A percentile compares a stretch with the other conserved stretches of the same genome.
Evolutionary conservation across 768 basidiomycete species (phyloP).

Genomic region (Phylloporus sp.): DNA sequence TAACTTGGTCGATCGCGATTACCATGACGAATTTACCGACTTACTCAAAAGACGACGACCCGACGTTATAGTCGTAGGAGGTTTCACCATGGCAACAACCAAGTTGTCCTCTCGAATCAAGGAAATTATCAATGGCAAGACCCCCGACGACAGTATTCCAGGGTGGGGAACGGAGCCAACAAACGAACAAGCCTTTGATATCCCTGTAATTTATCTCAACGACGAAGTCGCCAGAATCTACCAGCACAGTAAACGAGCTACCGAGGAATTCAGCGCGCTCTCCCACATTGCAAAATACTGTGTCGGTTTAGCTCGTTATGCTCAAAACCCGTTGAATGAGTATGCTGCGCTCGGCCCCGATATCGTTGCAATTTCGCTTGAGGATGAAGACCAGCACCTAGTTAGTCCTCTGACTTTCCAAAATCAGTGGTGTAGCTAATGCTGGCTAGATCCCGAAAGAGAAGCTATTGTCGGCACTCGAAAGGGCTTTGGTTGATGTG

Average conservation of each 20-base stretch:
- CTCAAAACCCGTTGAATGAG: constrained; percentile 92
- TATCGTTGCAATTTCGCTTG: constrained; percentile 76
- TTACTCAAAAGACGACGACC: constrained; percentile 80
- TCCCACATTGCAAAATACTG: constrained; percentile 85
- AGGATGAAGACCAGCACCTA: constrained; percentile 81
- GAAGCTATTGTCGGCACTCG: constrained; percentile 74
- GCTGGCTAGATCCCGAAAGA: constrained; percentile 71
- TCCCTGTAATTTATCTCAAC: constrained; percentile 74
- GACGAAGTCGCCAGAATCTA: constrained; percentile 94
- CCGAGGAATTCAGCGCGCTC: constrained; percentile 75
- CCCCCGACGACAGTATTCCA: constrained; percentile 18
- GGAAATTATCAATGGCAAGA: constrained; percentile 40
- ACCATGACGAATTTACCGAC: constrained; percentile 70
- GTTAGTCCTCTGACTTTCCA: constrained; percentile 38
- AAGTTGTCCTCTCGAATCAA: constrained; percentile 65
- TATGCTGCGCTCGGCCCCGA: constrained; percentile 86
- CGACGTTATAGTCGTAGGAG: constrained; percentile 84
- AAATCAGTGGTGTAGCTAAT: constrained; percentile 4
- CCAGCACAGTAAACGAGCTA: constrained; percentile 82
- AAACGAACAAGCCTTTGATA: constrained; percentile 47
- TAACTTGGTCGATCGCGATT: constrained; percentile 70
- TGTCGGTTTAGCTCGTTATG: constrained; percentile 87
- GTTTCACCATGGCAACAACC: constrained; percentile 77
- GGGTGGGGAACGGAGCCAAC: constrained; percentile 28
- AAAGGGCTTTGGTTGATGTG: constrained; percentile 84